phyloP scores from a whole-genome alignment of 768 basidiomycete species.

The Pleurotus ostreatus region DNA sequence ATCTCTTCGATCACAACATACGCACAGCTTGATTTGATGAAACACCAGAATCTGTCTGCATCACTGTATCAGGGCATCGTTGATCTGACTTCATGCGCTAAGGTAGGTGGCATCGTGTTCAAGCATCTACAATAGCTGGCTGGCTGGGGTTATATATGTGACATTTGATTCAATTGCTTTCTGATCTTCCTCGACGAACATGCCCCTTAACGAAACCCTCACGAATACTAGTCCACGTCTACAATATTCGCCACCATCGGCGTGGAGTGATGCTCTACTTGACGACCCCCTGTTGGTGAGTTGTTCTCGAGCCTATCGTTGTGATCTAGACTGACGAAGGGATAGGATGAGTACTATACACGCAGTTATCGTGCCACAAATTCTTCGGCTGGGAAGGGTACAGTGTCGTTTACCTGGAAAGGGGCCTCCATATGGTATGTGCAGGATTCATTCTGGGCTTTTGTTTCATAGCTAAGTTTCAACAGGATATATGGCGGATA shows the following conservation, averaged over 20 bases:
- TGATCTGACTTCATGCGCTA: too few relatives aligned
- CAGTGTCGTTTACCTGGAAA: slow-evolving; percentile 7
- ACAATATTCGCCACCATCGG: slow-evolving; percentile 4
- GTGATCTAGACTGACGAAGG: neutral
- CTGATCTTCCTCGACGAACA: neutral
- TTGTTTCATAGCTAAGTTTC: neutral
- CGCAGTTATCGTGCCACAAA: slow-evolving; percentile 9
- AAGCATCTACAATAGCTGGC: too few relatives aligned
- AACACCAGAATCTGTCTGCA: too few relatives aligned
- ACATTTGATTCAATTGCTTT: neutral
- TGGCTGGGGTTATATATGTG: neutral
- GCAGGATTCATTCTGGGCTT: neutral
- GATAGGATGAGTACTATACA: neutral
- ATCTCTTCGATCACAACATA: too few relatives aligned
- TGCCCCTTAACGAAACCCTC: slow-evolving; percentile 13
- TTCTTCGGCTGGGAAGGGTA: slow-evolving; percentile 5
- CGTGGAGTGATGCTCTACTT: slow-evolving; percentile 9
- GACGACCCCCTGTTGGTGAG: slow-evolving; percentile 3
- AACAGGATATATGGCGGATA: slow-evolving; percentile 11
- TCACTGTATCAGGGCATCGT: too few relatives aligned
- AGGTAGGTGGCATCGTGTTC: too few relatives aligned
- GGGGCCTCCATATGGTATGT: slow-evolving; percentile 9
- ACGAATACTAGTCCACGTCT: slow-evolving; percentile 12
- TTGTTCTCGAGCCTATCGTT: neutral
- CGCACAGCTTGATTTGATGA: too few relatives aligned